Conservation (phyloP, 148 eudicot species). For the Rheum nobile region DNA sequence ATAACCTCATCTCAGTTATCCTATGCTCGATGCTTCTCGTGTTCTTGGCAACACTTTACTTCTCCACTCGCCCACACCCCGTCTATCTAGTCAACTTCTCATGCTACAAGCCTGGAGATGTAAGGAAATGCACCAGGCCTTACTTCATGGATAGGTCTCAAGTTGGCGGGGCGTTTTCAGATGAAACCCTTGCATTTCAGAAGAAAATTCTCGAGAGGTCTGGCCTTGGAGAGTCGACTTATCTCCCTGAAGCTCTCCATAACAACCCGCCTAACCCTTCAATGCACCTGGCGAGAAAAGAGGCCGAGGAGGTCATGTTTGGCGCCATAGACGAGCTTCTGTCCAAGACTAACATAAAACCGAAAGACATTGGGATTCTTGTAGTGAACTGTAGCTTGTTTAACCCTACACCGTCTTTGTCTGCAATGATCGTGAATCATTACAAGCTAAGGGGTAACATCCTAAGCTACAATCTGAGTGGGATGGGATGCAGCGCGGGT, state of each 20-base stretch:
- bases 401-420: constrained; percentile 12
- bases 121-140: constrained; percentile 6
- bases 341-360: constrained; percentile 1
- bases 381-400: constrained; percentile 13
- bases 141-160: constrained; percentile 9
- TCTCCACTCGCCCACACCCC: constrained; percentile 9
- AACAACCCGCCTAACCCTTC: constrained; percentile 9
- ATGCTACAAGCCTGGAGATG: constrained; percentile 11
- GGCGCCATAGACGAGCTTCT: constrained; percentile 13
- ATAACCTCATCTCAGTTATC: constrained; percentile 9
- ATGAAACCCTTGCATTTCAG: constrained; percentile 11
- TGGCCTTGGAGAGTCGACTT: constrained; percentile 11
- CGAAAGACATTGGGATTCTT: constrained; percentile 13
- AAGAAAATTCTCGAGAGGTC: constrained; percentile 6
- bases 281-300: constrained; percentile 7
- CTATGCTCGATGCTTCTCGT: background rate
- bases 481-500: constrained; percentile 16
- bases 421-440: constrained; percentile 13
- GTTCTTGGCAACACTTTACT: constrained; percentile 7
- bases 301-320: constrained; percentile 13
- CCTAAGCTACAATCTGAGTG: constrained; percentile 6
- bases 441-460: constrained; percentile 13
- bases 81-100: constrained; percentile 9
- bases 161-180: background rate
- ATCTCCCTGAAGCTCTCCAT: constrained; percentile 11